Evolutionary conservation across 2,329 filamentous ascomycete genomes (phyloP), one percentile per base, ranked within the genome.

Genomic region (Colletotrichum noveboracense): DNA sequence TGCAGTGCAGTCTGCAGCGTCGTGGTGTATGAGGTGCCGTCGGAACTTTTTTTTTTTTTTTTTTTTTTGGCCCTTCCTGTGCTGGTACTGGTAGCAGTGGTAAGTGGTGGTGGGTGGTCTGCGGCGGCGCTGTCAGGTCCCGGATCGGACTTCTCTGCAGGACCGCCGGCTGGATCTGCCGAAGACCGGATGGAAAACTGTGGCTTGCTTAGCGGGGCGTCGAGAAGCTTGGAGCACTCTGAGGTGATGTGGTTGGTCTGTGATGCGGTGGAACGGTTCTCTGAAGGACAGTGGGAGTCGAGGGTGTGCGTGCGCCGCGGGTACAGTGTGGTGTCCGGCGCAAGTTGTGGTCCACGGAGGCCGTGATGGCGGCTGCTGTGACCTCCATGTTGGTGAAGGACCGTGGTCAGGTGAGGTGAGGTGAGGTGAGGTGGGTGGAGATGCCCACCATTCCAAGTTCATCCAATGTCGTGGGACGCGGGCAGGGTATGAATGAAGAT

Each of bases 121-220:
- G 43, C 21, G 48, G 28, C 26, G 56, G 60, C 13, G 56, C 43
- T 75, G 70, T 48, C 70, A 75, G 64, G 70, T 48, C 43, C 65
- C 70, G 74, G 74, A 60, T 65, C 74, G 74, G 74, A 74, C 74
- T 76, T 74, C 65, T 69, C 58, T 74, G 73, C 56, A 75, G 56
- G 56, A 60, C 72, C 52, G 48, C 73, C 70, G 70, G 74, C 28
- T 58, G 64, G 74, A 75, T 75, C 65, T 73, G 70, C 73, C 74
- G 70, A 76, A 76, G 74, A 76, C 74, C 74, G 74, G 74, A 74
- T 70, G 74, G 74, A 73, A 76, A 76, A 76, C 64, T 76, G 70
- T 74, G 70, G 74, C 74, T 76, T 76, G 70, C 64, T 38, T 62
- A 64, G 72, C 32, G n/a, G 65, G 28, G 38, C 38, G 38, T 55